phyloP scores from a whole-genome alignment of 768 basidiomycete species.

The Boletus huronensis region DNA sequence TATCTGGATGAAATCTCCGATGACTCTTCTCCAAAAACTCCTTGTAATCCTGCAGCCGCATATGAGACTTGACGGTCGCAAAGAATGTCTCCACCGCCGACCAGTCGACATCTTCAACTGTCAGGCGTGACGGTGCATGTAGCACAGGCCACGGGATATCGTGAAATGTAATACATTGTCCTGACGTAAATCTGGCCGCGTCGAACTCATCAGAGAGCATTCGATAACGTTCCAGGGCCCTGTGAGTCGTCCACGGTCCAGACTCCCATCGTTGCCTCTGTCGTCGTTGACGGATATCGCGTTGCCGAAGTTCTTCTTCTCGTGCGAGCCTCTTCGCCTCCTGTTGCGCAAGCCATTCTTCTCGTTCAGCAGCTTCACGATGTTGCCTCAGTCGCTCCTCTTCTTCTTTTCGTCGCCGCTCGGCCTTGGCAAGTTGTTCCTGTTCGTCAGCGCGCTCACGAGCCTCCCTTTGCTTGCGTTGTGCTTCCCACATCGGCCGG shows the following conservation, averaged over 20 bases:
- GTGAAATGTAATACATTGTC: slow-evolving; percentile 53
- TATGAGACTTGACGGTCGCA: slow-evolving; percentile 42
- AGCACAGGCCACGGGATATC: slow-evolving; percentile 78
- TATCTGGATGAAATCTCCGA: slow-evolving; percentile 74
- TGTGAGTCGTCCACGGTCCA: slow-evolving; percentile 59
- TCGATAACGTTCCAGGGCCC: slow-evolving; percentile 71
- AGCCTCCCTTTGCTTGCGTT: slow-evolving; percentile 43
- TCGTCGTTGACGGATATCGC: slow-evolving; percentile 41
- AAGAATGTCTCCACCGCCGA: slow-evolving; percentile 71
- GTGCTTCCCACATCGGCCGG: slow-evolving; percentile 57
- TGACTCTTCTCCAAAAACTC: slow-evolving; percentile 66
- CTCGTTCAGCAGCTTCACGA: slow-evolving; percentile 27
- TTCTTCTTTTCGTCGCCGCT: slow-evolving; percentile 33
- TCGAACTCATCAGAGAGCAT: slow-evolving; percentile 62
- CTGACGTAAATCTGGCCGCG: slow-evolving; percentile 48
- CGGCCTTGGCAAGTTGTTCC: slow-evolving; percentile 34
- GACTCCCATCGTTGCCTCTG: slow-evolving; percentile 53
- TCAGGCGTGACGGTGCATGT: slow-evolving; percentile 46
- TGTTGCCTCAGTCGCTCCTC: slow-evolving; percentile 22
- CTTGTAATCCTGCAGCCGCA: slow-evolving; percentile 62
- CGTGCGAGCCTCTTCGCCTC: slow-evolving; percentile 30
- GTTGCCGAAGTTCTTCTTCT: slow-evolving; percentile 38
- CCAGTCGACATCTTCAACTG: slow-evolving; percentile 69
- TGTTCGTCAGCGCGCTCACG: slow-evolving; percentile 45
- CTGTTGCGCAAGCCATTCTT: slow-evolving; percentile 16